phyloP scores from a whole-genome alignment of 441 rosid genomes.

The Bruguiera hainesii region DNA sequence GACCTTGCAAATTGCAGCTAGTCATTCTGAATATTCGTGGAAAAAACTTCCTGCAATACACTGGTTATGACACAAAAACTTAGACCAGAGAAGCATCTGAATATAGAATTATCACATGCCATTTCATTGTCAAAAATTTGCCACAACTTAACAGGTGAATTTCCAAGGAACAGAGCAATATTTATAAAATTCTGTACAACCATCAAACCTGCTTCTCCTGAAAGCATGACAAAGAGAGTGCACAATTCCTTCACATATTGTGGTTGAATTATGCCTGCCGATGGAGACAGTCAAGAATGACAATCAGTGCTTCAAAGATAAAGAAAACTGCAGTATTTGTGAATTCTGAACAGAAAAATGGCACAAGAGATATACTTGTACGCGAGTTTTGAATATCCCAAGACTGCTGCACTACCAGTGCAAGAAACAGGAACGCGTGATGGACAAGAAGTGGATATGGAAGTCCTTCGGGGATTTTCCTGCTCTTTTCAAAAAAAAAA shows the following conservation, averaged over 20 bases:
- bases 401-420: slow-evolving; percentile 29
- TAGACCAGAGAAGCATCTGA: no score
- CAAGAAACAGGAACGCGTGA: slow-evolving; percentile 30
- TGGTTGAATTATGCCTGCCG: slow-evolving; percentile 52
- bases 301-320: slow-evolving; percentile 15
- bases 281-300: slow-evolving; percentile 52
- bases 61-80: no score
- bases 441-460: slow-evolving; percentile 26
- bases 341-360: neutral
- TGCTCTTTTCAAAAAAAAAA: slow-evolving; percentile 1
- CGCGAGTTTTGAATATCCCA: slow-evolving; percentile 41
- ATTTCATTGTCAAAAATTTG: no score
- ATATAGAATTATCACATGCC: no score
- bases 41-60: no score
- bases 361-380: slow-evolving; percentile 44
- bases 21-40: no score
- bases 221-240: slow-evolving; percentile 44
- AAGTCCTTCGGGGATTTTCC: slow-evolving; percentile 33
- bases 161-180: neutral
- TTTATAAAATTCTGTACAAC: neutral
- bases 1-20: no score
- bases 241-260: slow-evolving; percentile 56
- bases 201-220: slow-evolving; percentile 27
- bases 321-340: neutral
- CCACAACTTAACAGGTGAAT: neutral